phyloP scores from a whole-genome alignment of 2,329 filamentous ascomycete genomes.

The Sporothrix pseudoabietina region DNA sequence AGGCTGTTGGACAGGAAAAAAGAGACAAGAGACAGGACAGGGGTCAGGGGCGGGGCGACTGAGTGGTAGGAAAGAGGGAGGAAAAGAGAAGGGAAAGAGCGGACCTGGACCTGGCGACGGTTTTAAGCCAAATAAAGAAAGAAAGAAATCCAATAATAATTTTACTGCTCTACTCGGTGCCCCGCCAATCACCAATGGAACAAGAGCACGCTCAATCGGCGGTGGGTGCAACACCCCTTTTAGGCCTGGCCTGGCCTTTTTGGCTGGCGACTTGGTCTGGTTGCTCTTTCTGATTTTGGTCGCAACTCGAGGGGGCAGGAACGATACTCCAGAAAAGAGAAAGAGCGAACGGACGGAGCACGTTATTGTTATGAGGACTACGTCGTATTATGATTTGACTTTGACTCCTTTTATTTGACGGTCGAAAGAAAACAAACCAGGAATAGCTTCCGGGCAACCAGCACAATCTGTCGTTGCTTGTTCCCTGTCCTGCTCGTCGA shows the following conservation, averaged over 20 bases:
- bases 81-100: not conserved
- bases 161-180: slow-evolving; percentile 7
- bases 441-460: slow-evolving; percentile 26
- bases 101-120: not conserved
- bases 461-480: slow-evolving; percentile 5
- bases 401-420: not conserved
- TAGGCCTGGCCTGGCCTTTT: not conserved
- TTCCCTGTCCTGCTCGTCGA: not conserved
- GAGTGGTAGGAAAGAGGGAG: not conserved
- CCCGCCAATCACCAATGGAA: slow-evolving; percentile 24
- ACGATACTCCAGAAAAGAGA: not conserved
- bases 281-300: slow-evolving; percentile 15
- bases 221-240: not conserved
- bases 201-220: slow-evolving; percentile 16
- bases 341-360: not conserved
- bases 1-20: not conserved
- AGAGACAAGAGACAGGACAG: not conserved
- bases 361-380: not conserved
- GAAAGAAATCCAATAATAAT: slow-evolving; percentile 18
- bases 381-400: slow-evolving; percentile 13
- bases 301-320: slow-evolving; percentile 12
- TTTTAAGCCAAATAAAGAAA: slow-evolving; percentile 7
- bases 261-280: not conserved
- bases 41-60: slow-evolving; percentile 22
- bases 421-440: slow-evolving; percentile 17